Base-by-base conservation (phyloP, 768 basidiomycete genomes). In the Macrolepiota albuminosa region DNA sequence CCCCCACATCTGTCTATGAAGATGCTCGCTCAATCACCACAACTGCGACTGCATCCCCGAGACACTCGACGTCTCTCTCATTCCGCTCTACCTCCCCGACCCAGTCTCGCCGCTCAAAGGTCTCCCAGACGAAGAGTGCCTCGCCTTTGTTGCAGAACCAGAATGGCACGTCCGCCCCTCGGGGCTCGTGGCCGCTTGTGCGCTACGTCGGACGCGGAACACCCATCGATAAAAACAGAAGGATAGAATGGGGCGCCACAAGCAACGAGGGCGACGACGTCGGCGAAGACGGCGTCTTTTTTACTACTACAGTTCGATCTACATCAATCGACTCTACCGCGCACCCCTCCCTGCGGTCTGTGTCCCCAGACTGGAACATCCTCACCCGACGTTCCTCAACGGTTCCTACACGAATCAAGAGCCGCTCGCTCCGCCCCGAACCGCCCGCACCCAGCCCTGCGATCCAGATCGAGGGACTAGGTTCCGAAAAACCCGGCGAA, bases 151-250 rank as follows among this genome's bases (percentile, higher is more conserved):
- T 70, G 36, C 63, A 71, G 5, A 66, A 71, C 18, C 58, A 67
- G 21, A 70, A 71, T 6, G 62, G 70, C 1, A 65, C 72, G 0
- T 68, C 73, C 0, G 62, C 69, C n/a, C 63, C 70, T 13, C 68
- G 75, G 9, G 76, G 78, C 6, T 78, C 81, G 1, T 80, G 78
- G 77, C 79, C 79, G 0, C 67, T 77, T 18, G 67, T 76, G 42
- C 71, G 70, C 50, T 80, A 80, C 61, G 75, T 80, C 6, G 80
- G 78, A 11, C 72, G 79, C 24, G 81, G 81, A 1, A 83, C 81
- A 1, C 81, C 80, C 1, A 73, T 81, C 18, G 80, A 81, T 62
- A 74, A 69, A 16, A 74, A 67, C 39, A 70, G 81, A 54, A 67
- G 75, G 29, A 70, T 74, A 26, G 76, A 81, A 65, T 83, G 81